Percentiles rank a stretch among this genome's conserved stretches.
phyloP scores from a whole-genome alignment of 768 basidiomycete species.

The Rhodotorula taiwanensis region DNA sequence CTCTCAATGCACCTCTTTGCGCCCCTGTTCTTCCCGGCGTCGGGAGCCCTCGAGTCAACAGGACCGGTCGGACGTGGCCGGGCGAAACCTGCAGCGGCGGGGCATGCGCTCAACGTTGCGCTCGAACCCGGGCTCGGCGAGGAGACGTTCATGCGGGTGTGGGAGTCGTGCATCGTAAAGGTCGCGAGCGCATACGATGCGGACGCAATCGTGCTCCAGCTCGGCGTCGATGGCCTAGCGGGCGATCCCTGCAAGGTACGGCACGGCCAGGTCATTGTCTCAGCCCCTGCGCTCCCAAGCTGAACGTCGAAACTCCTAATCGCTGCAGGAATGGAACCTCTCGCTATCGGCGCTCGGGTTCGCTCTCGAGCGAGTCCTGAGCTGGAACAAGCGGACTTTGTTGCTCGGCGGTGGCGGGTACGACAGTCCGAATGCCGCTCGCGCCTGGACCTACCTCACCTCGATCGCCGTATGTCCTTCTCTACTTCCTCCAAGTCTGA shows the following conservation, averaged over 20 bases:
- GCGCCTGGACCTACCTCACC: conserved; percentile 79
- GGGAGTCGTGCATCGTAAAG: conserved; percentile 56
- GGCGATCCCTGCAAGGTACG: conserved; percentile 63
- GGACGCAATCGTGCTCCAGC: conserved; percentile 73
- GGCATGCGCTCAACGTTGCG: conserved; percentile 69
- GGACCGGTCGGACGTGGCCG: conserved; percentile 40
- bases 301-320: no score
- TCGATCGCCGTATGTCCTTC: conserved; percentile 57
- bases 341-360: conserved; percentile 6
- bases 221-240: conserved; percentile 78
- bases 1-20: conserved; percentile 77
- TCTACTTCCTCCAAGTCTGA: background rate
- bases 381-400: conserved; percentile 37
- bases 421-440: conserved; percentile 69
- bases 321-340: conserved; percentile 53
- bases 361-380: conserved; percentile 29
- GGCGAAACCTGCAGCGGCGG: conserved; percentile 53
- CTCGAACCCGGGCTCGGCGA: conserved; percentile 59
- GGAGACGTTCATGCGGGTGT: conserved; percentile 58
- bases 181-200: conserved; percentile 61
- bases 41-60: conserved; percentile 43
- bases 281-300: conserved; percentile 55
- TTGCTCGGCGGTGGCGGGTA: conserved; percentile 63
- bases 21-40: conserved; percentile 73
- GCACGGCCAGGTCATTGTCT: conserved; percentile 39